These are phyloP conservation scores for Phytopythium chamaehyphon DNA, from an alignment of 352 stramenopile genomes.

Conservation along the genomic window DNA sequence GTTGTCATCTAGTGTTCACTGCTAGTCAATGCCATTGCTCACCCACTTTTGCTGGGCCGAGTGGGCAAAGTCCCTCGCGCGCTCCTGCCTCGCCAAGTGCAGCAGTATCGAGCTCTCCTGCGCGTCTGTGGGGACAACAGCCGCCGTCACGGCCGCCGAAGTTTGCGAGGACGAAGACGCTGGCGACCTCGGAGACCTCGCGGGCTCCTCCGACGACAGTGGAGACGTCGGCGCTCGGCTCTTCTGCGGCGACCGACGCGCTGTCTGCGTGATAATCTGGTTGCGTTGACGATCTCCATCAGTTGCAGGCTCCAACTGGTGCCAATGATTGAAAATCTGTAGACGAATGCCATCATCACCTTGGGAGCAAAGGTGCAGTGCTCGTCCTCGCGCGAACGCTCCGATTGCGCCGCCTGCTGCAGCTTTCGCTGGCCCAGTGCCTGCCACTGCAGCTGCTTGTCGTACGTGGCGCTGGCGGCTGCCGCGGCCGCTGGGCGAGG, in stretches of 20 bases:
- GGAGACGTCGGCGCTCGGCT: no score
- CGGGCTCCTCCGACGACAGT: no score
- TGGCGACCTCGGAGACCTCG: not conserved
- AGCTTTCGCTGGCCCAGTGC: constrained; percentile 41
- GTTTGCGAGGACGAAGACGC: not conserved
- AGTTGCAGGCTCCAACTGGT: no score
- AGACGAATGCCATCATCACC: constrained; percentile 19
- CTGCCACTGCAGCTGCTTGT: constrained; percentile 66
- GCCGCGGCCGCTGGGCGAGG: no score
- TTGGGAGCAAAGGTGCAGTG: constrained; percentile 65
- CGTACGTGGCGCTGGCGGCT: constrained; percentile 25
- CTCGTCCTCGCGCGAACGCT: constrained; percentile 30
- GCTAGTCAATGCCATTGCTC: not conserved
- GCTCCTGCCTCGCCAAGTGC: constrained; percentile 48
- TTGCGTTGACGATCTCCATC: no score
- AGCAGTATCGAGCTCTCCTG: constrained; percentile 61
- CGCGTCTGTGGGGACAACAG: constrained; percentile 45
- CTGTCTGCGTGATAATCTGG: constrained; percentile 7
- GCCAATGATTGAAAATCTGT: no score
- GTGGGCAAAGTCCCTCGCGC: constrained; percentile 32
- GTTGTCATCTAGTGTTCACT: not conserved
- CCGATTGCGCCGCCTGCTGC: constrained; percentile 36
- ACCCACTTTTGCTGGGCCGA: constrained; percentile 42
- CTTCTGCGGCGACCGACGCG: constrained; percentile 4
- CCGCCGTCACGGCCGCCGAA: constrained; percentile 3